Conservation (phyloP, 805 yeast genomes). For the Pichia sporocuriosa region DNA sequence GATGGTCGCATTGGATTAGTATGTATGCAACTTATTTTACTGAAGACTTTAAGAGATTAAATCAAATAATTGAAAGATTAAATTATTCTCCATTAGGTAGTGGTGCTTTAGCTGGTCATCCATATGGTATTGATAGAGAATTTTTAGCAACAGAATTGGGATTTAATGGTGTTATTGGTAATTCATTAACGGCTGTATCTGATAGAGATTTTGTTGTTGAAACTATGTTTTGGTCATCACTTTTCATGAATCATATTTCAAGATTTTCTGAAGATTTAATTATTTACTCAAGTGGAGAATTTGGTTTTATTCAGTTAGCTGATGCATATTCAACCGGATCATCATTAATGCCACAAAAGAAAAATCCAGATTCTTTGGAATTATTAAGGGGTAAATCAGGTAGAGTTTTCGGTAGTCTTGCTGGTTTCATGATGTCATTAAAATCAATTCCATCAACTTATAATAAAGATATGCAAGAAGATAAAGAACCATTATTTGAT, state of each 20-base stretch:
- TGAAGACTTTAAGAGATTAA: constrained; percentile 80
- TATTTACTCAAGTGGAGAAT: constrained; percentile 95
- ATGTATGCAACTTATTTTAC: constrained; percentile 92
- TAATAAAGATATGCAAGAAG: constrained; percentile 98
- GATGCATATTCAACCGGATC: constrained; percentile 99
- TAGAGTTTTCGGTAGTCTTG: constrained; percentile 88
- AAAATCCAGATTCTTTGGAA: constrained; percentile 95
- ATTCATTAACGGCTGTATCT: constrained; percentile 92
- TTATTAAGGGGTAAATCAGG: constrained; percentile 95
- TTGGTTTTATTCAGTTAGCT: constrained; percentile 86
- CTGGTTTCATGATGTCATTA: constrained; percentile 94
- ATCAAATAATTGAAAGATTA: constrained; percentile 73
- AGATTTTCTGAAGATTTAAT: constrained; percentile 92
- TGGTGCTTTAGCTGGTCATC: constrained; percentile 99
- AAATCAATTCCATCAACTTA: constrained; percentile 98
- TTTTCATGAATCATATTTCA: constrained; percentile 93
- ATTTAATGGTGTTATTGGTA: constrained; percentile 83
- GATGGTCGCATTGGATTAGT: constrained; percentile 98
- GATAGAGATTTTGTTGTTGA: constrained; percentile 98
- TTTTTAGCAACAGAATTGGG: constrained; percentile 75
- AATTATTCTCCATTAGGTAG: constrained; percentile 91
- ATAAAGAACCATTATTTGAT: constrained; percentile 97
- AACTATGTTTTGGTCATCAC: constrained; percentile 88
- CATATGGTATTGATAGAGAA: constrained; percentile 97
- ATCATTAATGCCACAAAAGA: constrained; percentile 98